phyloP scores from a whole-genome alignment of 164 flowering plant species.

The Umbilicus rupestris region DNA sequence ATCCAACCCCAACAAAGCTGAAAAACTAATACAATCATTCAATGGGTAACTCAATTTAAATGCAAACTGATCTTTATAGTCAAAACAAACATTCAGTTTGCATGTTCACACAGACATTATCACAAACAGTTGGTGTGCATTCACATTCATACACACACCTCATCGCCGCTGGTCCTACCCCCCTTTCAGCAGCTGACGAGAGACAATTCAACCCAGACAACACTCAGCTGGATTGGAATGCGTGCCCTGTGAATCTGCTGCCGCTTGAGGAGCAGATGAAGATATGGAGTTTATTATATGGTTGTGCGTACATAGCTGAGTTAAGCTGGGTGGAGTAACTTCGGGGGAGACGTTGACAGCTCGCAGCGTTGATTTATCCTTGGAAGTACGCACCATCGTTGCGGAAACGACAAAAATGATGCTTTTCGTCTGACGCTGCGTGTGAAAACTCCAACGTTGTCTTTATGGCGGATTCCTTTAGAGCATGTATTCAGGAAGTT shows the following conservation, averaged over 20 bases:
- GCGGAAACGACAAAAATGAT: conserved; percentile 5
- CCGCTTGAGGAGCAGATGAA: neutral
- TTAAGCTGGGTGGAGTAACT: neutral
- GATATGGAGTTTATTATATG: neutral
- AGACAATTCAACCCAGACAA: neutral
- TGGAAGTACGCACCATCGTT: neutral
- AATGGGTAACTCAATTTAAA: neutral
- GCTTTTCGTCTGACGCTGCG: neutral
- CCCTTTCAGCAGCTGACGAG: neutral
- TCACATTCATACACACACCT: neutral
- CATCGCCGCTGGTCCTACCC: neutral
- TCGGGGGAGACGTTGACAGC: neutral
- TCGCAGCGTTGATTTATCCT: neutral
- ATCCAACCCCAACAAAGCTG: neutral
- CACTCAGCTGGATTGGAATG: neutral
- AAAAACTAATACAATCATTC: neutral
- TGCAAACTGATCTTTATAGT: neutral
- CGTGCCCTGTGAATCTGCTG: conserved; percentile 2
- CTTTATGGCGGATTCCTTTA: too few species aligned
- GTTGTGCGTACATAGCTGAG: neutral
- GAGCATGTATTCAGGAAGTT: too few species aligned
- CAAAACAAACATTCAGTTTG: neutral
- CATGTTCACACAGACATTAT: neutral
- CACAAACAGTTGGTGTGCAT: conserved; percentile 1
- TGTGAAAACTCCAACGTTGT: conserved; percentile 2